A percentile compares a stretch with the other conserved stretches of the same genome.
Evolutionary conservation across 768 basidiomycete species (phyloP).

Genomic region (Neoboletus subvelutipes): DNA sequence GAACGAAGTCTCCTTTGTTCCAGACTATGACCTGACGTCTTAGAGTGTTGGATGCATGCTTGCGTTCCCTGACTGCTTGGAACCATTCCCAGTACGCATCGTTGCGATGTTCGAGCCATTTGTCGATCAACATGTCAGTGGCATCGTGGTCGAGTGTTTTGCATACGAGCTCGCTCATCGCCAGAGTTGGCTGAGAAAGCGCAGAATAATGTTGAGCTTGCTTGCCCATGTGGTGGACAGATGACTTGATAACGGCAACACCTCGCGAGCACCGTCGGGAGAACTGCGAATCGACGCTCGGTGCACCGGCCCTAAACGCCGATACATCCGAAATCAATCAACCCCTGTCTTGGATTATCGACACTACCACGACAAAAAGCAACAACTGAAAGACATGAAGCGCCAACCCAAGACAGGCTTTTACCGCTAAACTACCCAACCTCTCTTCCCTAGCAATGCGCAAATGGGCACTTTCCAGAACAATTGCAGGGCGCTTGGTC

Average conservation of each 20-base stretch:
- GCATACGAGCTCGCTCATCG: slow-evolving; percentile 77
- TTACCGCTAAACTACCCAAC: neutral
- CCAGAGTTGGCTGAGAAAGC: slow-evolving; percentile 61
- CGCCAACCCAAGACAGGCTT: neutral
- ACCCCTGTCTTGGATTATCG: slow-evolving; percentile 4
- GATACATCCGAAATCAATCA: slow-evolving; percentile 5
- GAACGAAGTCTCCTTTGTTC: slow-evolving; percentile 72
- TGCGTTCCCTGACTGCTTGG: slow-evolving; percentile 63
- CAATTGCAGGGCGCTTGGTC: slow-evolving; percentile 11
- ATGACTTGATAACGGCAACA: slow-evolving; percentile 13
- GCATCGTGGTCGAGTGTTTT: slow-evolving; percentile 75
- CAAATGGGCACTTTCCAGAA: slow-evolving; percentile 7
- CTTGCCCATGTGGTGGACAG: slow-evolving; percentile 20
- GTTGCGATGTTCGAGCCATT: slow-evolving; percentile 78
- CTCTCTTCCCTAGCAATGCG: slow-evolving; percentile 6
- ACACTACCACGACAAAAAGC: neutral
- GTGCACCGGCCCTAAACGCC: slow-evolving; percentile 29
- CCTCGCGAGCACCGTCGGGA: neutral
- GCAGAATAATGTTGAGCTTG: slow-evolving; percentile 52
- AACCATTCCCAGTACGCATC: slow-evolving; percentile 82
- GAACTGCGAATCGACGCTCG: neutral
- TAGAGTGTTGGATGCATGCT: slow-evolving; percentile 50
- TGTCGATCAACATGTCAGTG: slow-evolving; percentile 78
- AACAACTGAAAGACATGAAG: neutral
- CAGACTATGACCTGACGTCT: slow-evolving; percentile 50